Conservation (phyloP, 148 eudicot genomes). For the Rhododendron mucronatum region DNA sequence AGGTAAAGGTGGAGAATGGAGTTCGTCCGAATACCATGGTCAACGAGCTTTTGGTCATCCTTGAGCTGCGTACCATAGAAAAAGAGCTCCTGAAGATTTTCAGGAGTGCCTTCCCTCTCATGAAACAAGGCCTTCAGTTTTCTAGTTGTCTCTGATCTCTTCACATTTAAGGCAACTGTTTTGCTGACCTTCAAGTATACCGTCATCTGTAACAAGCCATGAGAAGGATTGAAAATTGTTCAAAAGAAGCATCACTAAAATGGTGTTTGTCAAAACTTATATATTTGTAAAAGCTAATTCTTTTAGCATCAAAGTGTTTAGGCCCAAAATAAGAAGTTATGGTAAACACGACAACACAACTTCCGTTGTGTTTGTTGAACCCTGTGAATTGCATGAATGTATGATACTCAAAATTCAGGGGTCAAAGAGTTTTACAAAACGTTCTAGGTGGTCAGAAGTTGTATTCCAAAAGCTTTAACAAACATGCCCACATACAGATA, state of each 20-base stretch:
- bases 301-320: neutral
- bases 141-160: neutral
- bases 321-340: neutral
- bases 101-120: conserved; percentile 16
- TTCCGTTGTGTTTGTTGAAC: neutral
- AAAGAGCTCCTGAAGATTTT: conserved; percentile 22
- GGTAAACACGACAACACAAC: neutral
- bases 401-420: too few species aligned
- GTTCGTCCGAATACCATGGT: conserved; percentile 17
- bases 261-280: too few species aligned
- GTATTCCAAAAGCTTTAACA: too few species aligned
- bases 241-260: neutral
- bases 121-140: conserved; percentile 15
- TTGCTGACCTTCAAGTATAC: conserved; percentile 19
- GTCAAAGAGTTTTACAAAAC: too few species aligned
- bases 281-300: neutral
- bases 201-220: conserved; percentile 7
- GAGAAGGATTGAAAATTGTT: neutral
- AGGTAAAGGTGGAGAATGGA: conserved; percentile 15
- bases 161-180: conserved; percentile 15
- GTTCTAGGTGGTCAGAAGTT: neutral
- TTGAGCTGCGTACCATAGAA: neutral
- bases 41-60: conserved; percentile 19
- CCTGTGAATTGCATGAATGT: too few species aligned
- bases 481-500: neutral